A percentile compares a stretch with the other conserved stretches of the same genome.
These are phyloP conservation scores for Stagonosporopsis rhizophila DNA, from an alignment of 2,329 filamentous ascomycete species.

Conservation along the genomic window DNA sequence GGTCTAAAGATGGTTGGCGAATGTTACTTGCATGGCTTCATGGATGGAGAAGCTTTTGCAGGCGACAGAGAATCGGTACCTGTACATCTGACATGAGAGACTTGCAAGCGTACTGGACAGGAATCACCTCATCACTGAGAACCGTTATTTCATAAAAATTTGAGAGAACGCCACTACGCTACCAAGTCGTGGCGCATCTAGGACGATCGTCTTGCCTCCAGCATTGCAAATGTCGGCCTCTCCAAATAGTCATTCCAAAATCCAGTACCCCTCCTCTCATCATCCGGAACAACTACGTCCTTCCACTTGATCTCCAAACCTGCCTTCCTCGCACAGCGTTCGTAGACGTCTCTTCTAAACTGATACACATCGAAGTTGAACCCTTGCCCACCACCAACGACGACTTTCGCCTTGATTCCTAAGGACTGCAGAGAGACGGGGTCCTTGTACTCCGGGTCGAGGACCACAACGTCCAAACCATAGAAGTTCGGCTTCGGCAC, in stretches of 20 bases:
- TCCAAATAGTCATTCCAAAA: conserved; percentile 35
- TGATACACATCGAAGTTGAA: conserved; percentile 40
- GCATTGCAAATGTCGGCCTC: conserved; percentile 33
- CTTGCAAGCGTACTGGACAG: background rate
- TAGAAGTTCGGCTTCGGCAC: conserved; percentile 32
- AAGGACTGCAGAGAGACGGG: conserved; percentile 23
- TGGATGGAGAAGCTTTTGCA: conserved; percentile 7
- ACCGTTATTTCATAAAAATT: background rate
- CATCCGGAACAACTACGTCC: conserved; percentile 32
- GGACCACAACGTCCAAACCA: conserved; percentile 30
- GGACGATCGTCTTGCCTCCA: conserved; percentile 25
- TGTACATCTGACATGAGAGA: background rate
- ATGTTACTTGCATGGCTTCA: conserved; percentile 4
- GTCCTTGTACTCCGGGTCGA: conserved; percentile 29
- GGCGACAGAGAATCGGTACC: background rate
- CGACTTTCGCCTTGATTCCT: conserved; percentile 34
- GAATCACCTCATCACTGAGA: background rate
- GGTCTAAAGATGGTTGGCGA: background rate
- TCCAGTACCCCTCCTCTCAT: conserved; percentile 29
- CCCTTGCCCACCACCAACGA: conserved; percentile 22
- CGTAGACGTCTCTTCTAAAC: conserved; percentile 36
- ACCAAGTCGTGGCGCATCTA: background rate
- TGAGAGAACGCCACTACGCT: background rate
- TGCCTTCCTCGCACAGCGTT: conserved; percentile 32
- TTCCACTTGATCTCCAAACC: conserved; percentile 33